Evolutionary conservation across 257 asterid genomes (phyloP).

Genomic region (Primulina tabacum): DNA sequence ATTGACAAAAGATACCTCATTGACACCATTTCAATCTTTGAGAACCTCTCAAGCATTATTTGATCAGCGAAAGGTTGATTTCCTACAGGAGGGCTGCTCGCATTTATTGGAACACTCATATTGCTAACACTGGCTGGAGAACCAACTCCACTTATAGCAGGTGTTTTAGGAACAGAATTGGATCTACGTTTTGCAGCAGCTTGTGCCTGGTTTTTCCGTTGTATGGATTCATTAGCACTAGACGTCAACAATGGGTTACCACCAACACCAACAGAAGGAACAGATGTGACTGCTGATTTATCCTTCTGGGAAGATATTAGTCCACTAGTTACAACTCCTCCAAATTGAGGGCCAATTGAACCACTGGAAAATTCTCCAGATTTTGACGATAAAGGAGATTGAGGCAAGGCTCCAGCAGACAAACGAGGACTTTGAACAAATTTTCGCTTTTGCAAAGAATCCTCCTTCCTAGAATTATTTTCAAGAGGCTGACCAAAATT

Average conservation of each 20-base stretch:
- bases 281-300: slow-evolving; percentile 65
- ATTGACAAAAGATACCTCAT: slow-evolving; percentile 51
- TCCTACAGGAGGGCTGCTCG: slow-evolving; percentile 81
- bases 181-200: slow-evolving; percentile 73
- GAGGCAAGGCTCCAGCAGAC: slow-evolving; percentile 91
- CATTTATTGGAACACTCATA: slow-evolving; percentile 58
- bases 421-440: slow-evolving; percentile 83
- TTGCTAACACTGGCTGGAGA: slow-evolving; percentile 93
- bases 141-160: slow-evolving; percentile 76
- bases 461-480: slow-evolving; percentile 66
- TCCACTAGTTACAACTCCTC: slow-evolving; percentile 69
- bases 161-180: slow-evolving; percentile 71
- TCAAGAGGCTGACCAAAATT: slow-evolving; percentile 68
- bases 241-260: slow-evolving; percentile 61
- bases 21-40: slow-evolving; percentile 69
- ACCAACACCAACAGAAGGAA: slow-evolving; percentile 54
- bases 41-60: slow-evolving; percentile 66
- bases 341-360: slow-evolving; percentile 84
- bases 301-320: slow-evolving; percentile 67
- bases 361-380: slow-evolving; percentile 96
- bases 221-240: slow-evolving; percentile 71
- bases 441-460: slow-evolving; percentile 71
- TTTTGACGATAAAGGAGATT: slow-evolving; percentile 93
- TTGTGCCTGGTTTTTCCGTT: slow-evolving; percentile 75
- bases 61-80: slow-evolving; percentile 65